Evolutionary conservation across 192 early-diverging fungal genomes (phyloP).

Genomic region (Diversispora epigaea): DNA sequence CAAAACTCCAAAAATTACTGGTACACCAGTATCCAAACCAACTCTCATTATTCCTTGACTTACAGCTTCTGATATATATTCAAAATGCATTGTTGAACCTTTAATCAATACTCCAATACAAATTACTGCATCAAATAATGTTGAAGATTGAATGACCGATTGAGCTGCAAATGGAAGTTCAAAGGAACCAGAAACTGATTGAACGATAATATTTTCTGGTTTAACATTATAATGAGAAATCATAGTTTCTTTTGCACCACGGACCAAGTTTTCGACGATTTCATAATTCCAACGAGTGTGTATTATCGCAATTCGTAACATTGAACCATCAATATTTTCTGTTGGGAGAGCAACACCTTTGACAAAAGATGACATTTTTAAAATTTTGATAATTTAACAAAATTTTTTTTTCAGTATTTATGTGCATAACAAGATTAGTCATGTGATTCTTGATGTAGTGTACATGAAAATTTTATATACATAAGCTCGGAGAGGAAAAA

Average conservation of each 20-base stretch:
- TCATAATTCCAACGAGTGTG: conserved; percentile 93
- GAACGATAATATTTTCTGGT: conserved; percentile 70
- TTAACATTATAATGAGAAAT: conserved; percentile 62
- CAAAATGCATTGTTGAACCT: conserved; percentile 98
- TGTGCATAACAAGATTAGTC: too few species aligned
- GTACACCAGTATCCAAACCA: conserved; percentile 80
- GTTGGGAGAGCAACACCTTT: conserved; percentile 69
- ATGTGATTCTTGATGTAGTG: too few species aligned
- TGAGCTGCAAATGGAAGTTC: conserved; percentile 92
- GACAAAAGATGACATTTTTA: neutral
- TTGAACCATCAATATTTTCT: conserved; percentile 60
- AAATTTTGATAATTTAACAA: too few species aligned
- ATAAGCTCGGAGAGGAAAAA: too few species aligned
- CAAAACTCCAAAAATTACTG: conserved; percentile 94
- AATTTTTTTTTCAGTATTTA: too few species aligned
- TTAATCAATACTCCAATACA: conserved; percentile 98
- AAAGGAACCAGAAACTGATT: conserved; percentile 87
- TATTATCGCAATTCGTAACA: conserved; percentile 73
- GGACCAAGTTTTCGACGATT: conserved; percentile 83
- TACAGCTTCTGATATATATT: conserved; percentile 97
- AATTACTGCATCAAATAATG: conserved; percentile 85
- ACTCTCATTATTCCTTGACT: conserved; percentile 96
- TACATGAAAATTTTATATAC: too few species aligned
- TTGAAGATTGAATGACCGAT: conserved; percentile 68
- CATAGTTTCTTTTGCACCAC: conserved; percentile 69